Percentiles rank a stretch among this genome's conserved stretches.
These are phyloP conservation scores for Erysimum pusillum DNA, from an alignment of 441 rosid species.

Conservation along the genomic window DNA sequence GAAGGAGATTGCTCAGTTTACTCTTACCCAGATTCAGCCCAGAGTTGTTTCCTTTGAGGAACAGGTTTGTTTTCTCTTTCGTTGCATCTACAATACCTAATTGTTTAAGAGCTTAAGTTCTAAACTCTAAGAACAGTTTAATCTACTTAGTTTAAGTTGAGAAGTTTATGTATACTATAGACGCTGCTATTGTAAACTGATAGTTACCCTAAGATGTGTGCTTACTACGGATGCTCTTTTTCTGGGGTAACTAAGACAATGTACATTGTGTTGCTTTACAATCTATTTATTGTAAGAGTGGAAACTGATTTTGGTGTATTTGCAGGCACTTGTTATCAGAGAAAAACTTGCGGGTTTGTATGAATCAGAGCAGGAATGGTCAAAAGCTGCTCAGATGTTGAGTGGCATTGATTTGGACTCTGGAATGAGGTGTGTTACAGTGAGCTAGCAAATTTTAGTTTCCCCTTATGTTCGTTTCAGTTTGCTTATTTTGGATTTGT, in stretches of 20 bases:
- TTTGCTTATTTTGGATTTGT: conserved; percentile 30
- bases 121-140: background rate
- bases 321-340: conserved; percentile 85
- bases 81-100: background rate
- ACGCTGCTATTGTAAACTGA: background rate
- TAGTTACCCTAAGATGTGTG: background rate
- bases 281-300: background rate
- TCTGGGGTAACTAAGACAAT: conserved; percentile 19
- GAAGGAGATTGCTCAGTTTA: conserved; percentile 89
- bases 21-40: conserved; percentile 94
- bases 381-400: conserved; percentile 98
- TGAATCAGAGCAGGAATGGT: conserved; percentile 95
- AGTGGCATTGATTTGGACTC: conserved; percentile 98
- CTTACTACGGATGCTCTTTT: background rate
- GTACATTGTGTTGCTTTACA: conserved; percentile 31
- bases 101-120: background rate
- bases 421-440: conserved; percentile 83
- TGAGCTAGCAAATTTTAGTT: conserved; percentile 23
- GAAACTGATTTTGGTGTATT: conserved; percentile 6
- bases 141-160: background rate
- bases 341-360: conserved; percentile 97
- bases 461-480: background rate
- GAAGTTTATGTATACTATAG: conserved; percentile 2
- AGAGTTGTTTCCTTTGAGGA: conserved; percentile 99
- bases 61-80: conserved; percentile 63